Base-by-base conservation (phyloP, 805 yeast genomes). In the Candida sphagnicola region DNA sequence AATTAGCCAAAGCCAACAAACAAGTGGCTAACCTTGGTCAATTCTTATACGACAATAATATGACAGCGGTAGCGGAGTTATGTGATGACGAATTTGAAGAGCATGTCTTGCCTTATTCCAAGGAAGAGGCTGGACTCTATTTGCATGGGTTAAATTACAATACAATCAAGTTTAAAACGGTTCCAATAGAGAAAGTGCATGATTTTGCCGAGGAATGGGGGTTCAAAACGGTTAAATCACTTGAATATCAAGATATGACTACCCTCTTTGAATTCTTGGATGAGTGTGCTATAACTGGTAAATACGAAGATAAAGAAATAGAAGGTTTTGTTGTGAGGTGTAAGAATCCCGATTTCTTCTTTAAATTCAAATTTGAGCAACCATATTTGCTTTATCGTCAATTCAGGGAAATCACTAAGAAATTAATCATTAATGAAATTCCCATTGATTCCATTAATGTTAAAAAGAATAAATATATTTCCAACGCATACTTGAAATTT, bases 21-120 rank as follows among this genome's bases (percentile, higher is more conserved):
- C 54, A 73, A 3, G 44, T 70, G 2, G 46, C 50, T 10, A 75
- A 76, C 0, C 72, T 93, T 30, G 97, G 87, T 0, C 49, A 51
- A 26, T 57, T 60, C 1, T 63, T 93, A 5, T 72, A 71, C 48
- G 49, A 59, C 1, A 48, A 67, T 45, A 75, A 79, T 39, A 52
- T 78, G 24, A 93, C 99, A 1, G 96, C 95, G 0, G 95, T 89
- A 1, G 89, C 90, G 0, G 99, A 93, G 60, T 73, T 77, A 25
- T 93, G 99, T 59, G 96, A 93, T 56, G 99, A 93, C 52, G 61
- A 59, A 0, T 93, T 93, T 58, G 99, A 93, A 56, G 98, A 93
- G 57, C 99, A 93, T 56, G 85, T 93, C 5, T 67, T 93, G 35
- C 82, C 81, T 41, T 93, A 93, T 53, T 56, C 70, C 2, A 67